Evolutionary conservation across 116 monocot species (phyloP).

Genomic region (Phalaenopsis hybrid): DNA sequence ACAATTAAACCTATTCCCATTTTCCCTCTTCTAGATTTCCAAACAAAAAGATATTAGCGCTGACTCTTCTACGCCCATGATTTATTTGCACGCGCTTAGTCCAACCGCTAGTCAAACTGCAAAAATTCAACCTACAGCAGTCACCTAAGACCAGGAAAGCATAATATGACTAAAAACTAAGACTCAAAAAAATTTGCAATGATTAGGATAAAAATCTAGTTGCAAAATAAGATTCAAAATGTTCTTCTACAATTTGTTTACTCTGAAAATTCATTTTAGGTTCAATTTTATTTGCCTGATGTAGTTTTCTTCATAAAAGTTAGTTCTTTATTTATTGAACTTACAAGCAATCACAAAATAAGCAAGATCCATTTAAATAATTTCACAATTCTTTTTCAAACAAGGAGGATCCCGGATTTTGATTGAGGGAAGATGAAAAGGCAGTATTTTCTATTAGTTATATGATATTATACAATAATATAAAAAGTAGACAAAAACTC

Average conservation of each 20-base stretch:
- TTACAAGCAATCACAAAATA: not conserved
- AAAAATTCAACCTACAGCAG: not conserved
- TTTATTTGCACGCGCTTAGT: not conserved
- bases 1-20: not conserved
- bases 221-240: not conserved
- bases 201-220: not conserved
- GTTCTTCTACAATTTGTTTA: not conserved
- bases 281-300: not conserved
- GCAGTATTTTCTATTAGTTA: too few species aligned
- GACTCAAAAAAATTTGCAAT: not conserved
- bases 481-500: too few species aligned
- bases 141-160: not conserved
- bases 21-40: not conserved
- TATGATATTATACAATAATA: too few species aligned
- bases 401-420: too few species aligned
- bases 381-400: too few species aligned
- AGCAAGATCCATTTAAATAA: too few species aligned
- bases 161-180: not conserved
- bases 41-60: not conserved
- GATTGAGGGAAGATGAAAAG: too few species aligned
- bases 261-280: not conserved
- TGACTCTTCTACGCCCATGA: not conserved
- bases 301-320: too few species aligned
- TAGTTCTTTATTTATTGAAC: not conserved
- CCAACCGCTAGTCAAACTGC: not conserved